Conservation (phyloP, 768 basidiomycete genomes). For the Suillus placidus region DNA sequence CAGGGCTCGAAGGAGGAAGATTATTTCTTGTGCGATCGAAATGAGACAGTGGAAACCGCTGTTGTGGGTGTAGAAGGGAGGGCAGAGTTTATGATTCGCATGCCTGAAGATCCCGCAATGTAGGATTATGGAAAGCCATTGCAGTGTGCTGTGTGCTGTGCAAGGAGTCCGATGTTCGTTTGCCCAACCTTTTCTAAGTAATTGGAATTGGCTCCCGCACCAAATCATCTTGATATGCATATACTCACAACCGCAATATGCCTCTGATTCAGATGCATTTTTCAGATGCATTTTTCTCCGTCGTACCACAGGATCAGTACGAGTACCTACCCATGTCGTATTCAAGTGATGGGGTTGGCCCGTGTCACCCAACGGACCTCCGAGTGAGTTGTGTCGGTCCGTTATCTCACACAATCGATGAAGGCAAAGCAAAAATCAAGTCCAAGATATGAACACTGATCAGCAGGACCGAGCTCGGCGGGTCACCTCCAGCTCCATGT, state of each 20-base stretch:
- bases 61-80: conserved; percentile 21
- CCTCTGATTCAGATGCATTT: not conserved
- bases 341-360: not conserved
- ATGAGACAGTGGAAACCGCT: conserved; percentile 28
- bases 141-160: not conserved
- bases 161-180: not conserved
- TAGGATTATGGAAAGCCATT: not conserved
- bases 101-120: not conserved
- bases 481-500: not conserved
- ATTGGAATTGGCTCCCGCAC: not conserved
- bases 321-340: not conserved
- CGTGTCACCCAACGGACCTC: not conserved
- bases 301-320: not conserved
- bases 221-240: not conserved
- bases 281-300: too few species aligned
- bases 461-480: not conserved
- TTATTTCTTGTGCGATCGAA: conserved; percentile 32
- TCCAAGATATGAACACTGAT: not conserved
- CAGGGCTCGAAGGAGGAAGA: conserved; percentile 26
- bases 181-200: too few species aligned
- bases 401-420: not conserved
- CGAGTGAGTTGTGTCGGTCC: not conserved
- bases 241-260: not conserved
- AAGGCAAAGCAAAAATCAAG: not conserved
- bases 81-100: conserved; percentile 5